Evolutionary conservation across 1,139 yeast genomes (phyloP).

Genomic region (Debaryomycetaceae sp.): DNA sequence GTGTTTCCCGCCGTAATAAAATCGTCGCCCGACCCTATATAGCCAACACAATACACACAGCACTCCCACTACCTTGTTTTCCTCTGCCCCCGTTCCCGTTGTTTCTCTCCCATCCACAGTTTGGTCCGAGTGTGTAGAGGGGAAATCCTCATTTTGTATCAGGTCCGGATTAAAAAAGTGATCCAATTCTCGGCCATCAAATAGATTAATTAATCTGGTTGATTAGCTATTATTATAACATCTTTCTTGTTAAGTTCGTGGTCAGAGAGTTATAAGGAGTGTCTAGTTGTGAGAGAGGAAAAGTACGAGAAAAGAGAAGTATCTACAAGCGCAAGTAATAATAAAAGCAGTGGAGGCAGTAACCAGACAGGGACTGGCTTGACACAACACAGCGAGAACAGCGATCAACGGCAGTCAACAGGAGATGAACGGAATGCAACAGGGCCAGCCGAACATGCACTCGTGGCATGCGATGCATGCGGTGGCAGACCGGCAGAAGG

Average conservation of each 20-base stretch:
- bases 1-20: too few relatives aligned
- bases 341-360: not conserved
- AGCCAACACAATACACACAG: too few relatives aligned
- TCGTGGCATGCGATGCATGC: constrained; percentile 42
- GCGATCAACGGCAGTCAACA: not conserved
- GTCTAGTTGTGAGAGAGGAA: not conserved
- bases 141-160: not conserved
- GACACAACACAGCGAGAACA: not conserved
- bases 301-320: not conserved
- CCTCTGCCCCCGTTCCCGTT: too few relatives aligned
- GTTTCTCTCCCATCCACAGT: too few relatives aligned
- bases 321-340: not conserved
- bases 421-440: constrained; percentile 14
- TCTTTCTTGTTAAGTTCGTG: not conserved
- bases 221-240: not conserved
- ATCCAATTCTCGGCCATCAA: not conserved
- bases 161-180: not conserved
- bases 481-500: constrained; percentile 40
- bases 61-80: too few relatives aligned
- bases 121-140: not conserved
- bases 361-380: not conserved
- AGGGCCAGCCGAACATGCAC: constrained; percentile 21
- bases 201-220: not conserved
- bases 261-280: not conserved
- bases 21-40: too few relatives aligned